A percentile compares a stretch with the other conserved stretches of the same genome.
Conservation (phyloP, 2,329 filamentous ascomycete genomes). For the Clarireedia paspali region DNA sequence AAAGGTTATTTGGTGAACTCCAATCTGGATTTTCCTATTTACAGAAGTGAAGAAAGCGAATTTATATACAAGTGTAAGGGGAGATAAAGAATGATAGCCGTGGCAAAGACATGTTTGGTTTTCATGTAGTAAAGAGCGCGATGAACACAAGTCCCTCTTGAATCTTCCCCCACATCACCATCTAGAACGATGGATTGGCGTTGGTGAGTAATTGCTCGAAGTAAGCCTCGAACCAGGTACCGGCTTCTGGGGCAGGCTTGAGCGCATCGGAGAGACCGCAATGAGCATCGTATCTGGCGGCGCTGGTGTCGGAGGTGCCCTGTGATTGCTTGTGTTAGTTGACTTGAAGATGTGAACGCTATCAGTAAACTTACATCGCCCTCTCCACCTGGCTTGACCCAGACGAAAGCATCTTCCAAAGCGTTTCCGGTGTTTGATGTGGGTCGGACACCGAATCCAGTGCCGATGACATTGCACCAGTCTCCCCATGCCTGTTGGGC, state of each 20-base stretch:
- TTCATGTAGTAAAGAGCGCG: neutral
- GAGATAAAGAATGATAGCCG: neutral
- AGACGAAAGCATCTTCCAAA: conserved; percentile 59
- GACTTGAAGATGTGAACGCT: no score
- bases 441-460: conserved; percentile 58
- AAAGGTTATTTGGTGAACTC: neutral
- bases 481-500: conserved; percentile 50
- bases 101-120: neutral
- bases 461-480: conserved; percentile 59
- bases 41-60: conserved; percentile 4
- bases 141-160: neutral
- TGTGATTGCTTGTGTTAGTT: conserved; percentile 1
- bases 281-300: conserved; percentile 42
- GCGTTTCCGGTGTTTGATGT: conserved; percentile 51
- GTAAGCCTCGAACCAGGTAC: conserved; percentile 53
- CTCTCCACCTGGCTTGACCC: conserved; percentile 61
- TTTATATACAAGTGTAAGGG: neutral
- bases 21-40: neutral
- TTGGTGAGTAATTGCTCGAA: conserved; percentile 49
- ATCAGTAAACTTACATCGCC: conserved; percentile 22
- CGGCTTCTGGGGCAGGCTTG: conserved; percentile 61
- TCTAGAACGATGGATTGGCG: conserved; percentile 45
- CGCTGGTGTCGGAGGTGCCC: conserved; percentile 33
- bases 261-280: conserved; percentile 45
- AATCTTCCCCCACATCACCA: neutral